Evolutionary conservation across 192 early-diverging fungal species (phyloP).

Genomic region (Podochytrium sp.): DNA sequence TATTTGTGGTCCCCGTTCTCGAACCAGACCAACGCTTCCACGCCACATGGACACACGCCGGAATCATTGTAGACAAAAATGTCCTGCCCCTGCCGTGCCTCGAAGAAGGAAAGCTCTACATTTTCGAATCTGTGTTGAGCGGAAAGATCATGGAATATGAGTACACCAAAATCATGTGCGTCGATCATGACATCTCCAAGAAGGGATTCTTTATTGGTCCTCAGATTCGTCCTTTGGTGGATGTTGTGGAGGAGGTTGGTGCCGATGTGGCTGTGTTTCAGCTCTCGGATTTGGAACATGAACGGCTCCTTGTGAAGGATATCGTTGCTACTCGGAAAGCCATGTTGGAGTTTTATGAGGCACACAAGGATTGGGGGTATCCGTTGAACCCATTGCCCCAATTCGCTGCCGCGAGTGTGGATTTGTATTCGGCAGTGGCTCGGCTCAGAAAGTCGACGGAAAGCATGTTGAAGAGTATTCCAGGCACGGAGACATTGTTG

Average conservation of each 20-base stretch:
- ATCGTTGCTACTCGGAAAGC: background rate
- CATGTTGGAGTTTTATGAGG: conserved; percentile 5
- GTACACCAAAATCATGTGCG: conserved; percentile 19
- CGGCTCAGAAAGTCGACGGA: background rate
- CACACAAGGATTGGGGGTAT: conserved; percentile 26
- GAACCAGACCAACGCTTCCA: conserved; percentile 6
- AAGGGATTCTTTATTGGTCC: conserved; percentile 33
- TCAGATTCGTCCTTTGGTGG: conserved; percentile 30
- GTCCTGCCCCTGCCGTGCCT: conserved; percentile 42
- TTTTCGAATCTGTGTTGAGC: conserved; percentile 41
- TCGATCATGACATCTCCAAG: conserved; percentile 30
- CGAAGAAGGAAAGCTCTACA: conserved; percentile 39
- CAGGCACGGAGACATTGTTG: background rate
- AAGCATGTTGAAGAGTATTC: background rate
- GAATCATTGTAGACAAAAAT: conserved; percentile 40
- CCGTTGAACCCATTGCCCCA: conserved; percentile 32
- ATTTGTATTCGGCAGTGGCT: conserved; percentile 9
- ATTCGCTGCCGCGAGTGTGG: conserved; percentile 31
- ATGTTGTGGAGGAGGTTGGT: conserved; percentile 28
- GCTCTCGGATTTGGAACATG: conserved; percentile 5
- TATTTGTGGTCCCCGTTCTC: conserved; percentile 32
- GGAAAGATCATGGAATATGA: conserved; percentile 33
- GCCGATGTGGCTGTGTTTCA: conserved; percentile 37
- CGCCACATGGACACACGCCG: conserved; percentile 38
- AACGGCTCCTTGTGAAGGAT: background rate